Conservation (phyloP, 352 stramenopile genomes). For the Phytophthora foliorum region DNA sequence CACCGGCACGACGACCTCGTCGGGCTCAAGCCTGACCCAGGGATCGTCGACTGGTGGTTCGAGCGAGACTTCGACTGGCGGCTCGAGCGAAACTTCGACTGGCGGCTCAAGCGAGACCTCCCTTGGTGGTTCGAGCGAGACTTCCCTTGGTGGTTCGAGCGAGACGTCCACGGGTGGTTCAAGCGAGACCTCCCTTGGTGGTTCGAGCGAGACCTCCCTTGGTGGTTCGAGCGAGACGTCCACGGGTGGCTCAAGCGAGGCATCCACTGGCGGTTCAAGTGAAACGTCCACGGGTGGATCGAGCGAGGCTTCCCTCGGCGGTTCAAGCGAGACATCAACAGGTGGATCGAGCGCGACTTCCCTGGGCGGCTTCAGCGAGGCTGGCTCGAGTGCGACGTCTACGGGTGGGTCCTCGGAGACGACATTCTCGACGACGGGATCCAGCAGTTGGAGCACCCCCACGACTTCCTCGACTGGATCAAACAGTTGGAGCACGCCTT, state of each 20-base stretch:
- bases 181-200: slow-evolving; percentile 2
- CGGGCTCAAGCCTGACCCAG: background rate
- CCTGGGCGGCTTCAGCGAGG: too few relatives aligned
- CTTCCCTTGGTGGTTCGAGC: slow-evolving; percentile 5
- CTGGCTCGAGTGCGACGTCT: slow-evolving; percentile 6
- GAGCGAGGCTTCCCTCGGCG: background rate
- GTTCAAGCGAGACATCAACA: background rate
- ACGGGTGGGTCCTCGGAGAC: slow-evolving; percentile 8
- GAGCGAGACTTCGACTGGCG: background rate
- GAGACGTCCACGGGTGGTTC: slow-evolving; percentile 6
- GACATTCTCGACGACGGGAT: background rate
- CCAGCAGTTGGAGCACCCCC: background rate
- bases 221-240: slow-evolving; percentile 1
- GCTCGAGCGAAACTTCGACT: slow-evolving; percentile 3
- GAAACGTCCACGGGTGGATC: slow-evolving; percentile 6
- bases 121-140: slow-evolving; percentile 7
- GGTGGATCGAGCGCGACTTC: background rate
- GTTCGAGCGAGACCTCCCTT: slow-evolving; percentile 6
- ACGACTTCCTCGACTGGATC: slow-evolving; percentile 18
- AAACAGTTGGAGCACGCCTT: slow-evolving; percentile 29
- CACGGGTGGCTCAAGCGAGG: background rate
- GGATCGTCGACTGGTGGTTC: slow-evolving; percentile 15
- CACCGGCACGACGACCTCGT: slow-evolving; percentile 3
- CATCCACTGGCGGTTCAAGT: background rate
- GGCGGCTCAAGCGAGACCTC: slow-evolving; percentile 13